Evolutionary conservation across 306 rosid species (phyloP).

Genomic region (peach (Prunus persica)): Prunus_persica_NCBIv2 NC_034009.1:33469501-33470000

Average conservation of each 20-base stretch:
- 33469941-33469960: neutral
- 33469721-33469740: slow-evolving; percentile 26
- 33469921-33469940: neutral
- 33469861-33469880: neutral
- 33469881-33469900: neutral
- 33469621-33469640: too few relatives aligned
- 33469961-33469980: neutral
- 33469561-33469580: too few relatives aligned
- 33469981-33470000: too few relatives aligned
- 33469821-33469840: too few relatives aligned
- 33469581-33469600: neutral
- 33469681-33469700: slow-evolving; percentile 31
- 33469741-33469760: slow-evolving; percentile 26
- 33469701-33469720: slow-evolving; percentile 32
- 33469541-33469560: too few relatives aligned
- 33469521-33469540: too few relatives aligned
- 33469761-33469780: accelerated
- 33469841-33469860: too few relatives aligned
- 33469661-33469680: slow-evolving; percentile 7
- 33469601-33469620: neutral
- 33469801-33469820: neutral
- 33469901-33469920: neutral
- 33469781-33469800: neutral
- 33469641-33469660: too few relatives aligned
- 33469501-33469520: neutral